phyloP scores from a whole-genome alignment of 306 rosid genomes.

The Herpetospermum pedunculosum region DNA sequence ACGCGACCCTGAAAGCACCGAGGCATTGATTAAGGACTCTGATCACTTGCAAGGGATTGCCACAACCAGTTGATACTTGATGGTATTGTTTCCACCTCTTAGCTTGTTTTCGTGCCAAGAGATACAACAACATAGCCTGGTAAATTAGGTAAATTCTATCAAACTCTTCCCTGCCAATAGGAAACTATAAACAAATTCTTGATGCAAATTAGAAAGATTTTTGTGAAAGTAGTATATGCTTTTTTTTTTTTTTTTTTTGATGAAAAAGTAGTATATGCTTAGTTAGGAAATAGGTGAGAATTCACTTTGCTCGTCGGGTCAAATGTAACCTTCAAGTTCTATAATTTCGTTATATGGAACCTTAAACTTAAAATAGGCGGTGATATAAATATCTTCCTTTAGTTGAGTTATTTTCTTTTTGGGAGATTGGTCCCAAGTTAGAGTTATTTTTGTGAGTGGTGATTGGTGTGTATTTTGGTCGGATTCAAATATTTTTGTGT shows the following conservation, averaged over 20 bases:
- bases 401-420: background rate
- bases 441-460: no score
- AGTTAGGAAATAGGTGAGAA: background rate
- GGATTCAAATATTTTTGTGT: background rate
- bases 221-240: background rate
- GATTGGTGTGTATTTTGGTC: background rate
- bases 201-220: background rate
- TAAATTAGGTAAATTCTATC: no score
- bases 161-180: background rate
- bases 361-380: slow-evolving; percentile 32
- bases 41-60: background rate
- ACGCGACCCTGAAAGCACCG: slow-evolving; percentile 14
- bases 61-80: background rate
- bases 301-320: background rate
- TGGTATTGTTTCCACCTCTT: background rate
- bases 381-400: slow-evolving; percentile 23
- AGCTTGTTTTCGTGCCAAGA: background rate
- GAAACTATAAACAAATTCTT: background rate
- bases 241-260: no score
- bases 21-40: slow-evolving; percentile 32
- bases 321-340: slow-evolving; percentile 7
- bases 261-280: background rate
- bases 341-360: slow-evolving; percentile 13
- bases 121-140: background rate
- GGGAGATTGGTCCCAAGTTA: background rate